Conservation (phyloP, 352 stramenopile genomes). For the Globisporangium cederbergense region DNA sequence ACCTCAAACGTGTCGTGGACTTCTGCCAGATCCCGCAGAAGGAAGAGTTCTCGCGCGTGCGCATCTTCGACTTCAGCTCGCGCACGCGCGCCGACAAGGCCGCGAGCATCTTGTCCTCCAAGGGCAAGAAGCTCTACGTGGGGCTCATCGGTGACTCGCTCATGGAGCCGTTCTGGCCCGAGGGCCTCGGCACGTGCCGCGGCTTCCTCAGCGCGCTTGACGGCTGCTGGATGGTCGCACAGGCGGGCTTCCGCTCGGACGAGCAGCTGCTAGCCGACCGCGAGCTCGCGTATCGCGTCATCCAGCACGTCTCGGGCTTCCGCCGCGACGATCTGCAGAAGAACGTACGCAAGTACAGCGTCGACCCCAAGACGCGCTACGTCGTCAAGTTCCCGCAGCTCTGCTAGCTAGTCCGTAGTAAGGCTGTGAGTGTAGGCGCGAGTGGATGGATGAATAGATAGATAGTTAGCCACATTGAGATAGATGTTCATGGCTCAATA, state of each 20-base stretch:
- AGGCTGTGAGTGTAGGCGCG: too few relatives aligned
- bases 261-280: slow-evolving; percentile 70
- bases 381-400: slow-evolving; percentile 70
- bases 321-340: slow-evolving; percentile 71
- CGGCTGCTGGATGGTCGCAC: slow-evolving; percentile 71
- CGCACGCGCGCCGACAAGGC: slow-evolving; percentile 74
- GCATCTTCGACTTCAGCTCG: slow-evolving; percentile 84
- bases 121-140: slow-evolving; percentile 77
- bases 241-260: slow-evolving; percentile 67
- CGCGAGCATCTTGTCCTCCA: slow-evolving; percentile 55
- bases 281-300: slow-evolving; percentile 72
- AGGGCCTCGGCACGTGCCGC: slow-evolving; percentile 77
- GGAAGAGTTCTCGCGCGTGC: slow-evolving; percentile 57
- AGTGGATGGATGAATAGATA: too few relatives aligned
- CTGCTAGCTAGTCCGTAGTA: slow-evolving; percentile 21
- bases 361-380: slow-evolving; percentile 73
- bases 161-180: slow-evolving; percentile 85
- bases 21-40: slow-evolving; percentile 77
- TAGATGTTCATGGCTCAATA: too few relatives aligned
- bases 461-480: too few relatives aligned
- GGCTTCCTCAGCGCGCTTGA: slow-evolving; percentile 81
- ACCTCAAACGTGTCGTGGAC: slow-evolving; percentile 62
- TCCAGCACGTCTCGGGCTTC: slow-evolving; percentile 75
- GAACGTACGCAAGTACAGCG: slow-evolving; percentile 81
- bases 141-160: slow-evolving; percentile 75